Percentiles rank a stretch among this genome's conserved stretches.
These are phyloP conservation scores for Fraxinus floribunda DNA, from an alignment of 305 asterid genomes.

Conservation along the genomic window DNA sequence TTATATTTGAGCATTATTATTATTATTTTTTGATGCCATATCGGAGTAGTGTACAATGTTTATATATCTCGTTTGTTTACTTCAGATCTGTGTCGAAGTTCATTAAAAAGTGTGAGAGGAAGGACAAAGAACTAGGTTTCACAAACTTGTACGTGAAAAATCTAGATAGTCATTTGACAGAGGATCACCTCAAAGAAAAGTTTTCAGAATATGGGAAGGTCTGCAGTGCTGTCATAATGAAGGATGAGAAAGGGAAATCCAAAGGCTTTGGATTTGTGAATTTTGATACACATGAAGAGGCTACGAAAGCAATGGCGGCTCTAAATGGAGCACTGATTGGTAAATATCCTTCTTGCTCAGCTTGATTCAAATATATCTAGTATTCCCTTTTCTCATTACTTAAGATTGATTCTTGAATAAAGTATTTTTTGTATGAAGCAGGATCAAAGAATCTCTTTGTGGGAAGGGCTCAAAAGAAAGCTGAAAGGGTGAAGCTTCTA, in stretches of 20 bases:
- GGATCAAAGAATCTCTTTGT: conserved; percentile 41
- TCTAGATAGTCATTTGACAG: conserved; percentile 38
- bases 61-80: neutral
- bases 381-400: neutral
- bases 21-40: neutral
- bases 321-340: conserved; percentile 40
- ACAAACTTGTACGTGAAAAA: conserved; percentile 41
- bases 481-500: conserved; percentile 23
- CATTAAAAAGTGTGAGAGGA: conserved; percentile 36
- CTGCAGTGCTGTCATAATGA: conserved; percentile 31
- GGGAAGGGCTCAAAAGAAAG: conserved; percentile 34
- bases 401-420: neutral
- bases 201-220: conserved; percentile 44
- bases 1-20: neutral
- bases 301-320: conserved; percentile 38
- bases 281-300: conserved; percentile 42
- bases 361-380: neutral
- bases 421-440: conserved; percentile 14
- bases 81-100: conserved; percentile 49
- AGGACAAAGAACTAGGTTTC: conserved; percentile 26
- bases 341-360: conserved; percentile 17
- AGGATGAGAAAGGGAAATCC: conserved; percentile 37
- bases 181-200: conserved; percentile 32
- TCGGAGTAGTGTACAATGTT: neutral
- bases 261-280: conserved; percentile 48